These are phyloP conservation scores for Eutrema japonicum DNA, from an alignment of 345 rosid genomes.

Conservation along the genomic window DNA sequence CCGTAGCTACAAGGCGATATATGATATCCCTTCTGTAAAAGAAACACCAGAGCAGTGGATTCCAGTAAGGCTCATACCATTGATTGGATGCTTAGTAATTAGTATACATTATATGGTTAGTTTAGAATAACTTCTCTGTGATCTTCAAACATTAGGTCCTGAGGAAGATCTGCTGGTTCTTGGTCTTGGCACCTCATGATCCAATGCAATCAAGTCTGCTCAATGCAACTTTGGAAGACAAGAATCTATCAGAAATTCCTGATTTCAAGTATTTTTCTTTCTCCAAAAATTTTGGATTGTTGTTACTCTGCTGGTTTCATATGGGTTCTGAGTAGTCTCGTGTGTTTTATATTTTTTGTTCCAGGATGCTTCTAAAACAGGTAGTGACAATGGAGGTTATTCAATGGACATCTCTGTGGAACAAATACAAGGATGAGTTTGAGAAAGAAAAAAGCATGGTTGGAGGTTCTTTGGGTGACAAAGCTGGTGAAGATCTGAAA, in stretches of 20 bases:
- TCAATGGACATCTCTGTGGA: slow-evolving; percentile 97
- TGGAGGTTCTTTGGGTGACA: slow-evolving; percentile 88
- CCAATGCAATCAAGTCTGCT: slow-evolving; percentile 95
- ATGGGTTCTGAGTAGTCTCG: not conserved
- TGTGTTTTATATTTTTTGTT: not conserved
- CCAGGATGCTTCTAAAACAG: slow-evolving; percentile 81
- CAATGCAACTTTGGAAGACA: slow-evolving; percentile 81
- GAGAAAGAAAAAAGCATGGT: slow-evolving; percentile 80
- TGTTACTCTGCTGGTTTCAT: not conserved
- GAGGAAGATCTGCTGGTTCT: slow-evolving; percentile 90
- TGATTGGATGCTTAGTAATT: not conserved
- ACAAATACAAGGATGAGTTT: slow-evolving; percentile 78
- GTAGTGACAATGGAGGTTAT: slow-evolving; percentile 98
- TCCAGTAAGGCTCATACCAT: slow-evolving; percentile 57
- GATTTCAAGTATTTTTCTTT: slow-evolving; percentile 63
- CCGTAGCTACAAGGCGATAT: slow-evolving; percentile 94
- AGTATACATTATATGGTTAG: not conserved
- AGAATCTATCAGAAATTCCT: slow-evolving; percentile 76
- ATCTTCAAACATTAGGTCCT: slow-evolving; percentile 52
- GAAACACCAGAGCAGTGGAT: slow-evolving; percentile 77
- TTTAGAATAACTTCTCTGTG: slow-evolving; percentile 6
- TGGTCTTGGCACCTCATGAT: slow-evolving; percentile 83
- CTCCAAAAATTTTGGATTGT: not conserved
- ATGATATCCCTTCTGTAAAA: slow-evolving; percentile 86
- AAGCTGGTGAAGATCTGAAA: slow-evolving; percentile 93